A percentile compares a stretch with the other conserved stretches of the same genome.
Conservation (phyloP, 169 alveolate species). For the Plasmodium gonderi region DNA sequence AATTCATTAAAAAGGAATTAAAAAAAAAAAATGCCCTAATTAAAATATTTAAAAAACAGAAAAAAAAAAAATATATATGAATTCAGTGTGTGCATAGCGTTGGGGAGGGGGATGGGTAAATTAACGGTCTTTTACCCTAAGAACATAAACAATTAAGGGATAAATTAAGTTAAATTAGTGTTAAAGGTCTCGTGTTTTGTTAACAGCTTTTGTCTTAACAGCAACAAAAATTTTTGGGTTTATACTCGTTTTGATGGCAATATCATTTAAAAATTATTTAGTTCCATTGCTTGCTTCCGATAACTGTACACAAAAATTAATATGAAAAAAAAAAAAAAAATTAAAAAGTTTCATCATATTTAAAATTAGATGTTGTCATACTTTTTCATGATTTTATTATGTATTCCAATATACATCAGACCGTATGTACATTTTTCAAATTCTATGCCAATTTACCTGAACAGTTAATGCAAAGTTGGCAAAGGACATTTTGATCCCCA, state of each 20-base stretch:
- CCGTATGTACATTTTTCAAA: background rate
- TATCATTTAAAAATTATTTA: background rate
- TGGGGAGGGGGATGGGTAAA: background rate
- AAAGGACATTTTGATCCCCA: slow-evolving; percentile 78
- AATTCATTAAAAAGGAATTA: background rate
- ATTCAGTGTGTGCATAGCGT: no score
- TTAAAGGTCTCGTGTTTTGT: background rate
- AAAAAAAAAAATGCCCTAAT: slow-evolving; percentile 4
- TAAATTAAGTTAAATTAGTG: background rate
- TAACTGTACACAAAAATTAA: slow-evolving; percentile 34
- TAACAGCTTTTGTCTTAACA: background rate
- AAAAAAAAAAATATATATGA: slow-evolving; percentile 11
- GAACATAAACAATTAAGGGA: background rate
- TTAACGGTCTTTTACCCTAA: background rate
- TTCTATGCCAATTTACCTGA: slow-evolving; percentile 74
- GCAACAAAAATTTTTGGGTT: background rate
- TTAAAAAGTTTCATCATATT: background rate
- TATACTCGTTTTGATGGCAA: background rate
- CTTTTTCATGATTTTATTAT: background rate
- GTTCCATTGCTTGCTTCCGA: slow-evolving; percentile 66
- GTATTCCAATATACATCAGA: background rate
- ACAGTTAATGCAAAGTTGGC: slow-evolving; percentile 85
- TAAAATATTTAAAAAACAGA: slow-evolving; percentile 35
- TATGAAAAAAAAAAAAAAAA: slow-evolving; percentile 15
- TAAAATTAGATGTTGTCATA: background rate